Evolutionary conservation across 768 basidiomycete genomes (phyloP).

Genomic region (Pulveroboletus sp.): DNA sequence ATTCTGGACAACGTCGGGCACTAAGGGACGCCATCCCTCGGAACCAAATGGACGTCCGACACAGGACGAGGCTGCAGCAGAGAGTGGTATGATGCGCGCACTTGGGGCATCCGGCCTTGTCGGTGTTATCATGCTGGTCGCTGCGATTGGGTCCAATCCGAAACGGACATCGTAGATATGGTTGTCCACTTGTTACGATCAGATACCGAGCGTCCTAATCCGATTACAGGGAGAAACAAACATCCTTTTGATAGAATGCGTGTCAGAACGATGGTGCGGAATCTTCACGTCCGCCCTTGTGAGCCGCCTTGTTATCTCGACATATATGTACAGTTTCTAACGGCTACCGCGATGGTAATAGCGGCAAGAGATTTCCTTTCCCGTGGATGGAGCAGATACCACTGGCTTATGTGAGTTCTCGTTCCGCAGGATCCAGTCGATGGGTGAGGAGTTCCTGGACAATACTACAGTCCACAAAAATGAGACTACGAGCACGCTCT

Average conservation of each 20-base stretch:
- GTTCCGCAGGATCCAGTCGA: slow-evolving; percentile 5
- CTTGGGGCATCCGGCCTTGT: slow-evolving; percentile 29
- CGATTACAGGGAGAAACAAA: not conserved
- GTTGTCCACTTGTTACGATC: not conserved
- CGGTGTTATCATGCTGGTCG: slow-evolving; percentile 24
- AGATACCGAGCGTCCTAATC: not conserved
- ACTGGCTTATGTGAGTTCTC: slow-evolving; percentile 4
- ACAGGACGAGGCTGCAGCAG: slow-evolving; percentile 21
- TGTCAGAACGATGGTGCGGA: no score
- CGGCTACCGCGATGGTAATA: not conserved
- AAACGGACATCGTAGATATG: slow-evolving; percentile 14
- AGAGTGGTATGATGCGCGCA: slow-evolving; percentile 24
- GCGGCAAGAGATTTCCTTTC: slow-evolving; percentile 13
- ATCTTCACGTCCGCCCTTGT: not conserved
- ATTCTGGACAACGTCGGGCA: slow-evolving; percentile 6
- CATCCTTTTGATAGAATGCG: not conserved
- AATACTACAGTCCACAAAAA: slow-evolving; percentile 11
- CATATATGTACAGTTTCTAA: slow-evolving; percentile 8
- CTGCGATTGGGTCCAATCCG: slow-evolving; percentile 15
- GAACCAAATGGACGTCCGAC: slow-evolving; percentile 9
- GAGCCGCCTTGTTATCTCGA: slow-evolving; percentile 18
- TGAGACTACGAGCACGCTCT: slow-evolving; percentile 12
- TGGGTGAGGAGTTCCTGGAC: not conserved
- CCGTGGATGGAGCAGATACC: slow-evolving; percentile 6
- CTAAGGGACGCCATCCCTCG: slow-evolving; percentile 1